A percentile compares a stretch with the other conserved stretches of the same genome.
phyloP scores from a whole-genome alignment of 345 rosid species.

The Syzygium jambos region DNA sequence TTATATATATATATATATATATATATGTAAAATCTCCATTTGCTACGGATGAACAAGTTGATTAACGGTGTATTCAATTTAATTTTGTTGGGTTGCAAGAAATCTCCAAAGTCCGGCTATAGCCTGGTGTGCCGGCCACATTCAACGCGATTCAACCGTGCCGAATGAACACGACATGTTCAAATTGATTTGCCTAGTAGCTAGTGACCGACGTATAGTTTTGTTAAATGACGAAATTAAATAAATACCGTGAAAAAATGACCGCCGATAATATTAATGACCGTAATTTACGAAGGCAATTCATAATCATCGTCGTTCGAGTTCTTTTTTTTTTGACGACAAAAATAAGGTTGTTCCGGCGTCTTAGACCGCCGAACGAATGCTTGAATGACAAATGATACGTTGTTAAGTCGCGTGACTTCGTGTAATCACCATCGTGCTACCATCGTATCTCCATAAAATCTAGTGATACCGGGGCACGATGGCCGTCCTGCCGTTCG shows the following conservation, averaged over 20 bases:
- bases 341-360: neutral
- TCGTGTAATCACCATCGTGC: neutral
- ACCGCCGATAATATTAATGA: neutral
- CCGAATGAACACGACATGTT: neutral
- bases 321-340: neutral
- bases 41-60: too few relatives aligned
- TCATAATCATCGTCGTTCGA: fast-evolving
- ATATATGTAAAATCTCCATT: neutral
- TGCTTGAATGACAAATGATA: neutral
- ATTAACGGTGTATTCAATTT: neutral
- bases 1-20: neutral
- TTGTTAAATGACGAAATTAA: too few relatives aligned
- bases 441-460: fast-evolving
- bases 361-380: fast-evolving
- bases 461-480: neutral
- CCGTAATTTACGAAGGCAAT: neutral
- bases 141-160: neutral
- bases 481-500: neutral
- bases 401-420: neutral
- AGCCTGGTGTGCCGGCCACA: neutral
- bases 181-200: neutral
- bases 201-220: neutral
- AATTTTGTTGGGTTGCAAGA: neutral
- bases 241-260: neutral
- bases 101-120: neutral